Evolutionary conservation across 257 asterid species (phyloP).

Genomic region (Ballota nigra): DNA sequence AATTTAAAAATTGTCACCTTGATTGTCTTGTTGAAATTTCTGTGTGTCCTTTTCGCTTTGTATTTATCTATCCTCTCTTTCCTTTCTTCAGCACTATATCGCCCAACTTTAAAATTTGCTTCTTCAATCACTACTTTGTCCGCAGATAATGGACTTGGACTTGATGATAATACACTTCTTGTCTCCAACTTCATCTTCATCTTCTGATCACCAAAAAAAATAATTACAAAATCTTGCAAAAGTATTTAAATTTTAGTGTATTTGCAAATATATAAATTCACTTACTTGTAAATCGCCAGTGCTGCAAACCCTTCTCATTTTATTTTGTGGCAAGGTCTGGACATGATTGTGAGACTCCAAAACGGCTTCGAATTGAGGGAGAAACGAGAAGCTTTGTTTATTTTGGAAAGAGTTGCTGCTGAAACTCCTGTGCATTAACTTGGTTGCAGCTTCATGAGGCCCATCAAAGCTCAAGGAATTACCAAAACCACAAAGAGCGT

Average conservation of each 20-base stretch:
- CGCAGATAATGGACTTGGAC: conserved; percentile 62
- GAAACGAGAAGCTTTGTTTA: conserved; percentile 31
- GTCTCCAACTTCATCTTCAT: conserved; percentile 34
- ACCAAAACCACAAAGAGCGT: conserved; percentile 11
- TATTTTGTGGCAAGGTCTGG: too few relatives aligned
- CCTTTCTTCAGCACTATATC: conserved; percentile 72
- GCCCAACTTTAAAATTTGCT: conserved; percentile 58
- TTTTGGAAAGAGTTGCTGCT: conserved; percentile 65
- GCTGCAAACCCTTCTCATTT: conserved; percentile 82
- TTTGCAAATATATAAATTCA: too few relatives aligned
- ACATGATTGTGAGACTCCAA: conserved; percentile 47
- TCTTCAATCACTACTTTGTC: conserved; percentile 63
- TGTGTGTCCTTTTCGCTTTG: conserved; percentile 75
- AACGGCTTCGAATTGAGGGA: conserved; percentile 42
- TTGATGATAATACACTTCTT: conserved; percentile 45
- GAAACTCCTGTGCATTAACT: conserved; percentile 74
- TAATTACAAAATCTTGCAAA: not conserved
- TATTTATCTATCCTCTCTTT: conserved; percentile 75
- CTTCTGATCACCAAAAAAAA: conserved; percentile 30
- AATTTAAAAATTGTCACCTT: conserved; percentile 43
- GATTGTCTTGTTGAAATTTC: conserved; percentile 85
- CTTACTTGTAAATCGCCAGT: conserved; percentile 81
- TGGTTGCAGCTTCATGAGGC: conserved; percentile 38
- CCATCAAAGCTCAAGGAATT: conserved; percentile 30
- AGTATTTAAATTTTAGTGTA: too few relatives aligned